Conservation (phyloP, 768 basidiomycete species). For the Tricholoma saponaceum region DNA sequence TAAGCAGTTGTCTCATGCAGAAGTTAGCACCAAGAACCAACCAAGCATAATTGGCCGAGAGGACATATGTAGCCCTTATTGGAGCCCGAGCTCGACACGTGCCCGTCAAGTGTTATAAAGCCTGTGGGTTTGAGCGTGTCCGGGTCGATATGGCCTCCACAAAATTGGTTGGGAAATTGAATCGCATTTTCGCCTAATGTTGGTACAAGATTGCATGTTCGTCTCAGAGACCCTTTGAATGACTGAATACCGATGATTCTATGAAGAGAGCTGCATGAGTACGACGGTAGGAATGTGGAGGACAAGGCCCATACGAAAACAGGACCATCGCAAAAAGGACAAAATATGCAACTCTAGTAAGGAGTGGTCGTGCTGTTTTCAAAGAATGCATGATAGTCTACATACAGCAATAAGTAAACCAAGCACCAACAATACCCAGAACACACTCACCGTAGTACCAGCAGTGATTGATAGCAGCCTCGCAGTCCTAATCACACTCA, state of each 20-base stretch:
- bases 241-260: conserved; percentile 94
- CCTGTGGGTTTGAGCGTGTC: conserved; percentile 42
- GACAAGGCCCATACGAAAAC: conserved; percentile 62
- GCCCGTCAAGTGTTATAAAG: conserved; percentile 27
- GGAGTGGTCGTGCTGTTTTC: conserved; percentile 85
- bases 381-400: conserved; percentile 86
- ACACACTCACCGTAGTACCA: conserved; percentile 76
- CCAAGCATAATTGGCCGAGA: conserved; percentile 77
- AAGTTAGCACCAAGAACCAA: conserved; percentile 20
- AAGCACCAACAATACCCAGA: not conserved
- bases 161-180: conserved; percentile 49
- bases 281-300: not conserved
- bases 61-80: conserved; percentile 91
- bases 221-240: conserved; percentile 81
- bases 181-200: conserved; percentile 49
- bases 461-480: conserved; percentile 83
- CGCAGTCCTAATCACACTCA: conserved; percentile 81
- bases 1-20: not conserved
- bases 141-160: conserved; percentile 79
- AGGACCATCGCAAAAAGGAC: conserved; percentile 85
- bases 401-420: conserved; percentile 8
- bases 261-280: not conserved
- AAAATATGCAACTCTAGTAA: conserved; percentile 88
- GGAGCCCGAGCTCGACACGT: conserved; percentile 10
- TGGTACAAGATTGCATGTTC: conserved; percentile 55